Percentiles rank a stretch among this genome's conserved stretches.
Evolutionary conservation across 768 basidiomycete genomes (phyloP).

Genomic region (Phallus indusiatus): DNA sequence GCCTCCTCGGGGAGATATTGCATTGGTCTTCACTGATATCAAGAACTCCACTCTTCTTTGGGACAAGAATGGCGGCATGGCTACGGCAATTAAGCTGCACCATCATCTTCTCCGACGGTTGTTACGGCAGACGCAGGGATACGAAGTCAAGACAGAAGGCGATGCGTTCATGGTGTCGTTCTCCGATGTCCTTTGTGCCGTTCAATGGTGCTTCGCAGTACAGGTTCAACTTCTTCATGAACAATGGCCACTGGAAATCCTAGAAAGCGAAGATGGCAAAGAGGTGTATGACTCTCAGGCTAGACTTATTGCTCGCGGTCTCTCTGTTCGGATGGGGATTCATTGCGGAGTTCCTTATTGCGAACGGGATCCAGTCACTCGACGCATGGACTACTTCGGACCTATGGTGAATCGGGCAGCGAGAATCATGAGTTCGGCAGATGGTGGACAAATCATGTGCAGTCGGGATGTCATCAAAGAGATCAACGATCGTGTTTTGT

Average conservation of each 20-base stretch:
- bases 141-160: slow-evolving; percentile 99
- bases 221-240: slow-evolving; percentile 75
- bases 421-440: slow-evolving; percentile 71
- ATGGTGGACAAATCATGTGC: slow-evolving; percentile 91
- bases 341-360: slow-evolving; percentile 88
- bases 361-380: slow-evolving; percentile 83
- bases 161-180: slow-evolving; percentile 99
- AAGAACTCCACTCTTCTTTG: slow-evolving; percentile 93
- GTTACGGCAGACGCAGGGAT: slow-evolving; percentile 85
- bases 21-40: slow-evolving; percentile 96
- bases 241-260: slow-evolving; percentile 86
- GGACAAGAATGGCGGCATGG: slow-evolving; percentile 95
- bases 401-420: slow-evolving; percentile 93
- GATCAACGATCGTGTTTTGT: slow-evolving; percentile 49
- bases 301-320: slow-evolving; percentile 67
- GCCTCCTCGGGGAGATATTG: slow-evolving; percentile 78
- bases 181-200: slow-evolving; percentile 73
- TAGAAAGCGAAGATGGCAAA: slow-evolving; percentile 88
- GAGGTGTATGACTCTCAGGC: slow-evolving; percentile 60
- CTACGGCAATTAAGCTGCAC: slow-evolving; percentile 84
- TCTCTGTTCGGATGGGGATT: slow-evolving; percentile 96
- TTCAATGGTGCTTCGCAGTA: slow-evolving; percentile 85
- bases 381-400: slow-evolving; percentile 97
- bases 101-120: slow-evolving; percentile 79
- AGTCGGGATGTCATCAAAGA: slow-evolving; percentile 82